Evolutionary conservation across 202 grass and related monocot genomes (phyloP), one percentile per base, ranked within the genome.

Genomic region (Digitaria exilis): DNA sequence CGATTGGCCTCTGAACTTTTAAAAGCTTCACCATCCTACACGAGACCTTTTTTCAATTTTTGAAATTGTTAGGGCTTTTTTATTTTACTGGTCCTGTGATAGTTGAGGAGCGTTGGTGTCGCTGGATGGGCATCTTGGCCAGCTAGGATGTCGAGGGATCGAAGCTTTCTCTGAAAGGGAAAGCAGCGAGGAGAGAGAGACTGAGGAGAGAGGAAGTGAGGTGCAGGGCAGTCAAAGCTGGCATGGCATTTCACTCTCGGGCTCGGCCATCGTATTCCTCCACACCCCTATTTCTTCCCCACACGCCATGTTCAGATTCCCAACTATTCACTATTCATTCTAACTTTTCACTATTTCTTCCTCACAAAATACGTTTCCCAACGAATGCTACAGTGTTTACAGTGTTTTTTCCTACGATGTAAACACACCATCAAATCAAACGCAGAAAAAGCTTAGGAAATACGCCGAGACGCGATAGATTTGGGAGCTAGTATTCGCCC

Each of bases 151-250:
- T 24, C 67, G 82, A 91, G 87, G 90, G 90, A 88, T 92, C 87
- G 81, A 96, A 99, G 87, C 93, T 92, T 94, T 92, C n/a, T n/a
- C 43, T 89, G 78, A 89, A 92, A 94, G 91, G 81, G 71, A 96
- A 94, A 96, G 92, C 72, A 29, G 58, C 48, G 17, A 54, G 63
- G 55, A 25, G 63, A 41, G 76, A n/a, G 63, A 35, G 22, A 58
- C 58, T 73, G 69, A 9, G 22, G 55, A 18, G 65, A 28, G 77
- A 24, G 65, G 41, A 45, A 62, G 70, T 81, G 70, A 18, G 24
- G 67, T 7, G 77, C 60, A 37, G 75, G 32, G 87, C 79, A 76
- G 89, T 89, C 91, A 97, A 90, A 97, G 90, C 87, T 90, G 92
- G 89, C 78, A 91, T 94, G 80, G 22, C 30, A 54, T 73, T 54